Evolutionary conservation across 257 asterid genomes (phyloP).

Genomic region (Rhazya stricta): DNA sequence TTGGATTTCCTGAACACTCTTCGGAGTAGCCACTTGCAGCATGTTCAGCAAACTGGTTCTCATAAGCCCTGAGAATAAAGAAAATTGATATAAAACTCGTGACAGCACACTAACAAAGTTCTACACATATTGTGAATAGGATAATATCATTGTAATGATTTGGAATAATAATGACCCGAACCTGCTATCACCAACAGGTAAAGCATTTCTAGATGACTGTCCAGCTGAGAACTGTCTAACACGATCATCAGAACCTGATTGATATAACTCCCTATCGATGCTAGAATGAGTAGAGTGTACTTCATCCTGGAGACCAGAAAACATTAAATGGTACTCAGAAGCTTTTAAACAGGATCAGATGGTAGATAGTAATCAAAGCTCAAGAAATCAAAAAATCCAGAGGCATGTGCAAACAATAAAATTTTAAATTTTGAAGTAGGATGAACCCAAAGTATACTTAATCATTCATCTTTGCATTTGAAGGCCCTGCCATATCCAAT

Average conservation of each 20-base stretch:
- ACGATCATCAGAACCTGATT: constrained; percentile 42
- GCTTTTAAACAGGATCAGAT: background rate
- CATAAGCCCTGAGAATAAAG: constrained; percentile 41
- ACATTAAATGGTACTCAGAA: background rate
- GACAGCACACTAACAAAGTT: background rate
- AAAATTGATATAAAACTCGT: constrained; percentile 5
- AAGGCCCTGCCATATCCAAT: background rate
- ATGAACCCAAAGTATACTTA: background rate
- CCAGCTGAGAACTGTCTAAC: constrained; percentile 34
- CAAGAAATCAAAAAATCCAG: background rate
- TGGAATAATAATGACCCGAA: constrained; percentile 15
- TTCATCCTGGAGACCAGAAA: constrained; percentile 48
- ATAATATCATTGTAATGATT: background rate
- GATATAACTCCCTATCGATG: constrained; percentile 34
- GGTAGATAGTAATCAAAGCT: background rate
- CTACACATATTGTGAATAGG: background rate
- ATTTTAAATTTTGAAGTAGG: background rate
- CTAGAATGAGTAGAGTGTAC: constrained; percentile 36
- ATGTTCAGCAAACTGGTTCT: constrained; percentile 37
- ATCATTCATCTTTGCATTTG: background rate
- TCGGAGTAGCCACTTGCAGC: constrained; percentile 34
- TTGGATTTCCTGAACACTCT: constrained; percentile 38
- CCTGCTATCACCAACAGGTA: constrained; percentile 47
- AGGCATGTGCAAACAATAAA: background rate
- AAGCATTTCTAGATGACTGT: constrained; percentile 38